Evolutionary conservation across 805 yeast genomes (phyloP).

Genomic region (Candida ulmi): DNA sequence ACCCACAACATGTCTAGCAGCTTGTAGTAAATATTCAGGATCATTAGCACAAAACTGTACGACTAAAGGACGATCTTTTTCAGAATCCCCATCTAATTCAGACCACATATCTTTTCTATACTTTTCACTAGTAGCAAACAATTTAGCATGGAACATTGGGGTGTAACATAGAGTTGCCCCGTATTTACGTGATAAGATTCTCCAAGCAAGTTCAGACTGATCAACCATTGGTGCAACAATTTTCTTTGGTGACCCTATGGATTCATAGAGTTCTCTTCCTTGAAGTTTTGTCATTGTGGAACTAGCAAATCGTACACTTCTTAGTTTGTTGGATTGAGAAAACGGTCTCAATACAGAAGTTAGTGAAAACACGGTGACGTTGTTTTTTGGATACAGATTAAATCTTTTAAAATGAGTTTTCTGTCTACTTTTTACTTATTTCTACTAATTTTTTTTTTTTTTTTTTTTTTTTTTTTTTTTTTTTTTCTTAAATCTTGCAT

Average conservation of each 20-base stretch:
- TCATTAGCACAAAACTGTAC: constrained; percentile 98
- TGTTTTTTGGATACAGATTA: no score
- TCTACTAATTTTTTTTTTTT: no score
- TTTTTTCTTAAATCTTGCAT: no score
- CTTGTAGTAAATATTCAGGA: constrained; percentile 73
- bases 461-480: no score
- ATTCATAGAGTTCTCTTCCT: constrained; percentile 68
- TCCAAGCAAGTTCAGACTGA: constrained; percentile 94
- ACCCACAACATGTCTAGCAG: constrained; percentile 76
- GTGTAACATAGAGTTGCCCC: constrained; percentile 95
- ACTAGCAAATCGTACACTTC: no score
- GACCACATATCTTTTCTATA: constrained; percentile 75
- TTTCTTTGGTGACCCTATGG: constrained; percentile 69
- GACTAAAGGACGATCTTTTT: constrained; percentile 74
- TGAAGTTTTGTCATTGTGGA: constrained; percentile 20
- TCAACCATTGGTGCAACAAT: constrained; percentile 99
- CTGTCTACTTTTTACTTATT: no score
- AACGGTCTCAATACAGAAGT: no score
- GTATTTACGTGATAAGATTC: constrained; percentile 74
- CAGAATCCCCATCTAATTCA: constrained; percentile 63
- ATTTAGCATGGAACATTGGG: constrained; percentile 93
- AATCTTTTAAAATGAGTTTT: no score
- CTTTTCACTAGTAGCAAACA: constrained; percentile 79
- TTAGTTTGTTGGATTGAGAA: no score
- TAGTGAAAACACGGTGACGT: no score